These are phyloP conservation scores for Candida yuanshanica DNA, from an alignment of 805 yeast genomes.

Conservation along the genomic window DNA sequence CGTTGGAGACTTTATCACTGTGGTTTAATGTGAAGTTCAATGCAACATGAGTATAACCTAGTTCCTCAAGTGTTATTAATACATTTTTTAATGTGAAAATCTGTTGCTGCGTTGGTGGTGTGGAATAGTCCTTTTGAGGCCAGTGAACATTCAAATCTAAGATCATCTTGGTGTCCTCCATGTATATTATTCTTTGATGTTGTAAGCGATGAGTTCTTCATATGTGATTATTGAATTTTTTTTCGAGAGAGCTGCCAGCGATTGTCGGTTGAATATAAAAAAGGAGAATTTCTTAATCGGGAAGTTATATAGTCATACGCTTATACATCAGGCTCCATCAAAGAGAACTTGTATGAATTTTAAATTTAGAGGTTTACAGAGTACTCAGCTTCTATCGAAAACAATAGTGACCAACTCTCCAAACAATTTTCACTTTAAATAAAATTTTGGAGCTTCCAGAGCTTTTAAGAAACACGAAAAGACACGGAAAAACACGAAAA, in stretches of 20 bases:
- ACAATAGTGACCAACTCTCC: no score
- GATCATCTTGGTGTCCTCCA: conserved; percentile 32
- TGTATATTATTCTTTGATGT: background rate
- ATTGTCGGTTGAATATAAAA: background rate
- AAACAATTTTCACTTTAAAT: no score
- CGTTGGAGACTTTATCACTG: conserved; percentile 43
- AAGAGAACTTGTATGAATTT: no score
- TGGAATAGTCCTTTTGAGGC: conserved; percentile 50
- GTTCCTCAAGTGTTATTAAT: conserved; percentile 44
- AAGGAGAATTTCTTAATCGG: background rate
- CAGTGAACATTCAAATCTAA: conserved; percentile 71
- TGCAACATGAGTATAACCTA: conserved; percentile 76
- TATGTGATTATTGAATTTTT: background rate
- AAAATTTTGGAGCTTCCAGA: no score
- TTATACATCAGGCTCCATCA: no score
- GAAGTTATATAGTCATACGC: background rate
- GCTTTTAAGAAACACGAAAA: no score
- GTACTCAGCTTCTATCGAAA: no score
- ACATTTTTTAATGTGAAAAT: conserved; percentile 41
- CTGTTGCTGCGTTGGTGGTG: conserved; percentile 37
- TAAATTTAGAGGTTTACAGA: no score
- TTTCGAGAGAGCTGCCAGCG: background rate
- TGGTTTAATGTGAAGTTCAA: conserved; percentile 58
- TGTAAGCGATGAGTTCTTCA: background rate
- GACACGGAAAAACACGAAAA: background rate